phyloP scores from a whole-genome alignment of 1,139 yeast genomes.

The Tardiomyces blankii region DNA sequence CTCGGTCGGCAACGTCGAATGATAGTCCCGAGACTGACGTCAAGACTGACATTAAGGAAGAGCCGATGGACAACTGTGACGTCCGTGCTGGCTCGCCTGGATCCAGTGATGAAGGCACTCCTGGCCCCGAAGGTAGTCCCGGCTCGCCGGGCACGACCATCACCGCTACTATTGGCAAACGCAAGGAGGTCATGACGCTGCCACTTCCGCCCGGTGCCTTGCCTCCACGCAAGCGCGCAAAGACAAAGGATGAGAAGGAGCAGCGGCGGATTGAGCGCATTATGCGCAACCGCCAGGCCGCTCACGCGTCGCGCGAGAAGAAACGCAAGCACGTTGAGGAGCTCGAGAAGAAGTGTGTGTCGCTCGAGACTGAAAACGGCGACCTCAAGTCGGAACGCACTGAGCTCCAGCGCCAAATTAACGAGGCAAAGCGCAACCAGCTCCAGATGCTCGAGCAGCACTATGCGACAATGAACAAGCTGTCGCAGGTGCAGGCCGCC shows the following conservation, averaged over 20 bases:
- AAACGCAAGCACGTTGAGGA: slow-evolving; percentile 87
- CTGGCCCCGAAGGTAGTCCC: too few species aligned
- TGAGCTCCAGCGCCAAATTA: slow-evolving; percentile 14
- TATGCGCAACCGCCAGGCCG: slow-evolving; percentile 89
- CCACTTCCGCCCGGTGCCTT: slow-evolving; percentile 36
- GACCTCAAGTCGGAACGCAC: slow-evolving; percentile 1
- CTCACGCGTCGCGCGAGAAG: slow-evolving; percentile 95
- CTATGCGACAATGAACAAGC: slow-evolving; percentile 14
- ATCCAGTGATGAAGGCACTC: too few species aligned
- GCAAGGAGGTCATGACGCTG: slow-evolving; percentile 13
- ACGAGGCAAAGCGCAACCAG: slow-evolving; percentile 16
- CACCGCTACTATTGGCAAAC: neutral
- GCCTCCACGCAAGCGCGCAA: slow-evolving; percentile 95
- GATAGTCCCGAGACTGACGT: neutral
- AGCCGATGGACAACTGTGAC: neutral
- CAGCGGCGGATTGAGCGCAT: slow-evolving; percentile 91
- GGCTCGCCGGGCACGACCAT: neutral
- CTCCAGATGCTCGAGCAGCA: slow-evolving; percentile 16
- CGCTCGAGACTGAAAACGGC: slow-evolving; percentile 20
- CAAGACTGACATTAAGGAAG: neutral
- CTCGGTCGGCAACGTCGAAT: too few species aligned
- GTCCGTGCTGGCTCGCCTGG: too few species aligned
- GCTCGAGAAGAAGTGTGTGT: slow-evolving; percentile 42
- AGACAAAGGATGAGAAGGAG: slow-evolving; percentile 93
- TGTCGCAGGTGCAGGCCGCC: slow-evolving; percentile 19